Evolutionary conservation across 768 basidiomycete species (phyloP), one percentile per base, ranked within the genome.

Genomic region (Lanmaoa rubissima): DNA sequence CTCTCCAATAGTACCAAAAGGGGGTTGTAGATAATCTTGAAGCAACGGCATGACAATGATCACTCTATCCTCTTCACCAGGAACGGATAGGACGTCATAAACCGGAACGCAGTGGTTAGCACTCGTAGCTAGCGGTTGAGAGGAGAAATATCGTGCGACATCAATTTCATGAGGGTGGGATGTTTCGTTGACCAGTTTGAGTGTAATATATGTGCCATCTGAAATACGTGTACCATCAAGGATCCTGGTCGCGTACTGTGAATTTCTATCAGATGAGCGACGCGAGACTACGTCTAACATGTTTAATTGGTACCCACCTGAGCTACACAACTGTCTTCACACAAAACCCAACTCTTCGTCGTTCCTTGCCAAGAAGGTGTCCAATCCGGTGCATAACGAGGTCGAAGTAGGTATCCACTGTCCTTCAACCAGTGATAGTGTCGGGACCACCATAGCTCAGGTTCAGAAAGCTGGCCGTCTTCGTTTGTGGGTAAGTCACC

Each of bases 41-140:
- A 79, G 66, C 2, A 75, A 52, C 0, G 77, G 78, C 72, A 76
- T 77, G 2, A 73, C 65, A 2, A 75, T 47, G 2, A 70, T 65
- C 11, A 36, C 34, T 1, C 0, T 19, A 16, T 67, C 39, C 1
- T 53, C 48, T 0, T 63, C 52, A 0, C 55, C 54, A 16, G 47
- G 49, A 40, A 70, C 43, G 16, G 41, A 9, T 1, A 74, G 14
- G 0, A 59, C 24, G 10, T 74, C 72, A 14, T 68, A 58, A 7
- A 76, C 39, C 0, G 70, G 74, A 2, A 75, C 64, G 13, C 75
- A 76, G 48, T 76, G 73, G 31, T 77, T 80, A 17, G 21, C 54
- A 26, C 34, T 19, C 1, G 0, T 39, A 0, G n/a, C 43, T 1
- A 65, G 41, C 0, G 24, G 0, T 12, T 46, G 24, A 0, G 56